A percentile compares a stretch with the other conserved stretches of the same genome.
Conservation (phyloP, 1,139 yeast genomes). For the Magnusiomyces paraingens region DNA sequence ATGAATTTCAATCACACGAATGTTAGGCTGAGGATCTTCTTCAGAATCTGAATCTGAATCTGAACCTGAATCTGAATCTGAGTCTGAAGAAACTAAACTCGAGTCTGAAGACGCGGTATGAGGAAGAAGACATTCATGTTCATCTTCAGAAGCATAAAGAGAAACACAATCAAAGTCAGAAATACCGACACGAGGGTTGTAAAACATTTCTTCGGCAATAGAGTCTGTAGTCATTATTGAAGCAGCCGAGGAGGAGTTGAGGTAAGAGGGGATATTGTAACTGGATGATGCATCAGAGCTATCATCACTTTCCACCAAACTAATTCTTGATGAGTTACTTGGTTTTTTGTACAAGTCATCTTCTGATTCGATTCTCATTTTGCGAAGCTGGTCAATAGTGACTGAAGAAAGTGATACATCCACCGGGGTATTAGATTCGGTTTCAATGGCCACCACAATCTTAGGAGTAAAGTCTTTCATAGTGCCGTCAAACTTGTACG, state of each 20-base stretch:
- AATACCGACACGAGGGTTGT: not conserved
- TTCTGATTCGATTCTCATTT: conserved; percentile 7
- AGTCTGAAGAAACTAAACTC: not conserved
- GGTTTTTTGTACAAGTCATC: not conserved
- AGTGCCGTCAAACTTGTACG: conserved; percentile 26
- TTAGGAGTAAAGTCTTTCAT: conserved; percentile 22
- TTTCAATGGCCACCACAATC: conserved; percentile 21
- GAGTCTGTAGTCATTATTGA: not conserved
- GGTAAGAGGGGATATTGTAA: not conserved
- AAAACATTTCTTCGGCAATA: not conserved
- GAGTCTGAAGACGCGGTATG: too few relatives aligned
- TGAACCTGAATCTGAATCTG: not conserved
- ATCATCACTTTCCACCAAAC: not conserved
- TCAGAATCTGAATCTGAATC: not conserved
- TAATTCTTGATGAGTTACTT: not conserved
- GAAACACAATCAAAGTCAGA: not conserved
- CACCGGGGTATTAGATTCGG: conserved; percentile 18
- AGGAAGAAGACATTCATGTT: too few relatives aligned
- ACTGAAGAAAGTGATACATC: conserved; percentile 17
- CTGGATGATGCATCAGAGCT: not conserved
- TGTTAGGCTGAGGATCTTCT: not conserved
- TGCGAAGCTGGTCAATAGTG: conserved; percentile 16
- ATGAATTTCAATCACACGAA: conserved; percentile 29
- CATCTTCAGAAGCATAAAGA: too few relatives aligned
- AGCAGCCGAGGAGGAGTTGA: not conserved